These are phyloP conservation scores for Smittium mucronatum DNA, from an alignment of 371 early-diverging fungal species.

Conservation along the genomic window DNA sequence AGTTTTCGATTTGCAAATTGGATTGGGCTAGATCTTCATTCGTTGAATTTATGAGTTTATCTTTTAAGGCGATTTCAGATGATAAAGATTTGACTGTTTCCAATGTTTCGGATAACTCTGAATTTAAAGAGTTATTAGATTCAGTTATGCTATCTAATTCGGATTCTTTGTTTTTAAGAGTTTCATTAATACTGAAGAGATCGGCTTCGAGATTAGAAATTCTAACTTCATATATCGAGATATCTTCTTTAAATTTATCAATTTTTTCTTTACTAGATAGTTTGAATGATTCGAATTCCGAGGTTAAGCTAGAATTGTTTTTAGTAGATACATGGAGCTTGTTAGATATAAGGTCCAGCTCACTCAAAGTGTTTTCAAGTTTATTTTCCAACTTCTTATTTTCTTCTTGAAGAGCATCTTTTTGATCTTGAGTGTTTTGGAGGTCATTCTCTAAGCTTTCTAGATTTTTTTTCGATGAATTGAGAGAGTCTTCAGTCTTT, in stretches of 20 bases:
- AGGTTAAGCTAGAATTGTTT: background rate
- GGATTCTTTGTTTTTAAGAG: background rate
- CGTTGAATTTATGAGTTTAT: background rate
- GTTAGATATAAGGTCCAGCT: background rate
- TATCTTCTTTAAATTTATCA: background rate
- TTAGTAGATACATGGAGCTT: background rate
- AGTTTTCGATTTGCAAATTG: background rate
- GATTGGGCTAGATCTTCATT: background rate
- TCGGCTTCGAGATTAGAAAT: background rate
- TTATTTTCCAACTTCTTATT: background rate
- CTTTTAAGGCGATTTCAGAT: background rate
- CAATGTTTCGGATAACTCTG: background rate
- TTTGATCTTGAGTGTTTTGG: background rate
- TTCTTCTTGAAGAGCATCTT: constrained; percentile 2
- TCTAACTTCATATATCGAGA: background rate
- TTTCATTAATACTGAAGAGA: background rate
- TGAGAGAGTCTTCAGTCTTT: background rate
- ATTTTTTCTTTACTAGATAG: background rate
- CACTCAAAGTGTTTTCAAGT: background rate
- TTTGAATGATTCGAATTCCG: background rate
- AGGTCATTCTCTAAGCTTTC: background rate
- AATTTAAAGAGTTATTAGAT: background rate
- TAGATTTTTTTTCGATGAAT: background rate
- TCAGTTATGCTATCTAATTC: background rate
- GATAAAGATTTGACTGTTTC: background rate